Evolutionary conservation across 2,329 filamentous ascomycete genomes (phyloP), one percentile per base, ranked within the genome.

Genomic region (Akanthomyces dipterigenus): DNA sequence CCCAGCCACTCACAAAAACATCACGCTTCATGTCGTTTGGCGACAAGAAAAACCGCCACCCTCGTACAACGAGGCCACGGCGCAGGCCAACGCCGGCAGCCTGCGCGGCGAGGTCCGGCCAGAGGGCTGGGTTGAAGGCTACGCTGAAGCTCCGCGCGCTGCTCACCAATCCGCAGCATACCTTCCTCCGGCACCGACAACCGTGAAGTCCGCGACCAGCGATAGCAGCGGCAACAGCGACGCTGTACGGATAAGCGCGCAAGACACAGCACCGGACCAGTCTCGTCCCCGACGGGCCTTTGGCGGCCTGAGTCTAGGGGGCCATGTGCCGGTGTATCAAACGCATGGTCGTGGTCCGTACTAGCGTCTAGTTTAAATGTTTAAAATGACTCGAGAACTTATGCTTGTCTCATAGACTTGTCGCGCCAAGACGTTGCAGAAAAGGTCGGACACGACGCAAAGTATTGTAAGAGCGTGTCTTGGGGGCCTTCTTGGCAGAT

Each of bases 101-200:
- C 7, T 28, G 4, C 55, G 24, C 5, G 43, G 28, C 14, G 20
- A 36, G 3, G 20, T n/a, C 28, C 55, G 43, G 18, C 45, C 46
- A 2, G 55, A 59, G 9, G 55, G 55, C 31, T 59, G 46, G 46
- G 46, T 51, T 36, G 55, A 51, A 18, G 46, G 55, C 55, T 43
- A 59, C n/a, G 45, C 43, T 24, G 55, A 50, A 18, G 9, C 55
- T 9, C 55, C 55, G 16, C 4, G 22, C 22, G 22, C 45, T 12
- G 34, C 12, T 12, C 31, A 26, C 8, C 34, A 49, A 11, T 18
- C 24, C 1, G 36, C 46, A 3, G 55, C 5, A 3, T 46, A 56
- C 11, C 40, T 16, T 12, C 55, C 22, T 11, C 46, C 56, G 31
- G 26, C 36, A 36, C 22, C 46, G 3, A 22, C 11, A 6, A 18